These are phyloP conservation scores for Auricularia cornea DNA, from an alignment of 768 basidiomycete genomes.

Conservation along the genomic window DNA sequence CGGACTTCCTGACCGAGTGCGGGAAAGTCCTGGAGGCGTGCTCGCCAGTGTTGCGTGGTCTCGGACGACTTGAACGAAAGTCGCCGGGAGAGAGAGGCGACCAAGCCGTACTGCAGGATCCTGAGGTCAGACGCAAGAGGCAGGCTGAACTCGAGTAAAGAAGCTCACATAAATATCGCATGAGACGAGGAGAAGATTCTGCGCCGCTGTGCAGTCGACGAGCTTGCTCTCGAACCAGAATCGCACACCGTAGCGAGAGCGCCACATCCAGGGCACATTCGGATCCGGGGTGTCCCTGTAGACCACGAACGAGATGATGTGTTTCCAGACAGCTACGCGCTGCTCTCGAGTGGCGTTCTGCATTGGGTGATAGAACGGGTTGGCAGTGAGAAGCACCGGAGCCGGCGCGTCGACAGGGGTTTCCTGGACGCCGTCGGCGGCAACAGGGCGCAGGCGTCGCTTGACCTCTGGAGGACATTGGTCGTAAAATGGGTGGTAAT, in stretches of 20 bases:
- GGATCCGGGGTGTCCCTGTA: background rate
- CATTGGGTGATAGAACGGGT: background rate
- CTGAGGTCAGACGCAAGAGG: too few relatives aligned
- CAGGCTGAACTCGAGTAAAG: too few relatives aligned
- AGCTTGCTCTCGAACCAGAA: background rate
- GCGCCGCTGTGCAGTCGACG: too few relatives aligned
- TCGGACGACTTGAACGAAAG: too few relatives aligned
- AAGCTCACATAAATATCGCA: too few relatives aligned
- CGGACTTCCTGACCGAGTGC: too few relatives aligned
- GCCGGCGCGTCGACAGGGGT: background rate
- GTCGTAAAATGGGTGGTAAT: too few relatives aligned
- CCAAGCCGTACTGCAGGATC: too few relatives aligned
- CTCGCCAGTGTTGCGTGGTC: too few relatives aligned
- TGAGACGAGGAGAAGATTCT: too few relatives aligned
- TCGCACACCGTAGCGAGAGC: background rate
- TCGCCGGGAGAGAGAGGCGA: too few relatives aligned
- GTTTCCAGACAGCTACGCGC: background rate
- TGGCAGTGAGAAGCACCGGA: background rate
- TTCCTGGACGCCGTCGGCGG: background rate
- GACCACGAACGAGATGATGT: background rate
- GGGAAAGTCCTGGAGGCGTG: too few relatives aligned
- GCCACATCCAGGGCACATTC: background rate
- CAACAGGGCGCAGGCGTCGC: background rate
- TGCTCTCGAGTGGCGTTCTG: background rate
- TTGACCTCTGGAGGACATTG: background rate